Conservation (phyloP, 2,329 filamentous ascomycete genomes). For the Penicillium vulpinum region DNA sequence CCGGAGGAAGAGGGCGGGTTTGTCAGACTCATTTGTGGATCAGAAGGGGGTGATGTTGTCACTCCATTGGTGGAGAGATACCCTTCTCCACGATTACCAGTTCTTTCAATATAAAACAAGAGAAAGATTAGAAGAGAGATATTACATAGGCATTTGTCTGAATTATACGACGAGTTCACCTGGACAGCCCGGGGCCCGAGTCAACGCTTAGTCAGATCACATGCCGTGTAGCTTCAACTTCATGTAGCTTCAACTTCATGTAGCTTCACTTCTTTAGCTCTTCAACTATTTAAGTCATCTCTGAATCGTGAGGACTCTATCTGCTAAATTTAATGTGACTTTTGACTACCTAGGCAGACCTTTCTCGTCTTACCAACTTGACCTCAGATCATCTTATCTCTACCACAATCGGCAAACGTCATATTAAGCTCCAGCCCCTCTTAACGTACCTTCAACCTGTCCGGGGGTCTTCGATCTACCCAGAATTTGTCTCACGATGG, state of each 20-base stretch:
- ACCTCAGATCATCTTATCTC: neutral
- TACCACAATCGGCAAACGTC: neutral
- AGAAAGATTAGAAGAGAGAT: neutral
- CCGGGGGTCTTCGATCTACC: neutral
- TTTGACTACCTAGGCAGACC: neutral
- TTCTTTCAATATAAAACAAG: neutral
- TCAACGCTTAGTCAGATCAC: constrained; percentile 11
- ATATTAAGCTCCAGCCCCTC: neutral
- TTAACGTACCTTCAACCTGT: neutral
- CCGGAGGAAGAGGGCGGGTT: constrained; percentile 45
- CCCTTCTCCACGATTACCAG: constrained; percentile 1
- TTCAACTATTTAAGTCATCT: neutral
- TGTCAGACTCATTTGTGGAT: constrained; percentile 43
- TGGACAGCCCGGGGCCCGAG: too few species aligned
- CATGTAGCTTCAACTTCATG: neutral
- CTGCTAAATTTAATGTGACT: neutral
- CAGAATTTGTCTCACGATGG: constrained; percentile 22
- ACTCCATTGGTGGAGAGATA: constrained; percentile 11
- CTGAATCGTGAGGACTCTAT: neutral
- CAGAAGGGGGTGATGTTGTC: neutral
- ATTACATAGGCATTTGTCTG: neutral
- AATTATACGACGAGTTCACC: constrained; percentile 2
- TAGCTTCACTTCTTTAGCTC: neutral
- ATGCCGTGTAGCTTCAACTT: neutral
- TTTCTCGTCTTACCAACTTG: neutral